A percentile compares a stretch with the other conserved stretches of the same genome.
Conservation (phyloP, 306 rosid genomes). For the Datisca glomerata region DNA sequence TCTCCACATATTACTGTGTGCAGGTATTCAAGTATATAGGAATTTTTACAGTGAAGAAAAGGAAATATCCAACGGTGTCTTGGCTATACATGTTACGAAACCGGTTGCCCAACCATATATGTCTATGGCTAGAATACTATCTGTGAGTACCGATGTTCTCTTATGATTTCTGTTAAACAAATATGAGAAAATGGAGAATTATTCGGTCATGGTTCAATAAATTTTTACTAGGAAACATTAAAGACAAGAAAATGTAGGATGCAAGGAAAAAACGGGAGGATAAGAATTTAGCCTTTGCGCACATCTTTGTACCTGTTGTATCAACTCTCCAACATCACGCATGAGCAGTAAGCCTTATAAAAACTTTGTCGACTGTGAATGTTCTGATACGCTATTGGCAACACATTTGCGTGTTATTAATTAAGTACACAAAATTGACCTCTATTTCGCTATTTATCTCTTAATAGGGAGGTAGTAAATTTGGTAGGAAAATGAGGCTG, state of each 20-base stretch:
- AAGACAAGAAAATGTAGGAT: neutral
- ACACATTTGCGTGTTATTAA: too few relatives aligned
- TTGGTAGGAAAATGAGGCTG: too few relatives aligned
- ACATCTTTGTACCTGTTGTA: too few relatives aligned
- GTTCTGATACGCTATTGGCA: too few relatives aligned
- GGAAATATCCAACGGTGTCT: conserved; percentile 15
- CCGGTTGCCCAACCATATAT: conserved; percentile 8
- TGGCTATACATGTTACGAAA: conserved; percentile 16
- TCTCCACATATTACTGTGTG: too few relatives aligned
- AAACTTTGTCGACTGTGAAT: too few relatives aligned
- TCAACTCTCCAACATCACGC: too few relatives aligned
- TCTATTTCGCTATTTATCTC: too few relatives aligned
- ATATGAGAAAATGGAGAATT: neutral
- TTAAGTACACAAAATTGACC: too few relatives aligned
- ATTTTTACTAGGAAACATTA: neutral
- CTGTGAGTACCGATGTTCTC: conserved; percentile 5
- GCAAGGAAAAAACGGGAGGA: neutral
- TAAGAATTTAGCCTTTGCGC: too few relatives aligned
- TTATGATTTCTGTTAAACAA: neutral
- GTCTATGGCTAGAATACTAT: conserved; percentile 10
- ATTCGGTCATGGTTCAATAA: neutral
- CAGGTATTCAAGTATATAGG: conserved; percentile 18
- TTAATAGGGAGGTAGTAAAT: too few relatives aligned
- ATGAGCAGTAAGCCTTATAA: too few relatives aligned
- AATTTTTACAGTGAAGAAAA: conserved; percentile 15